A percentile compares a stretch with the other conserved stretches of the same genome.
Evolutionary conservation across 2,329 filamentous ascomycete genomes (phyloP).

Genomic region (Fusarium abutilonis): DNA sequence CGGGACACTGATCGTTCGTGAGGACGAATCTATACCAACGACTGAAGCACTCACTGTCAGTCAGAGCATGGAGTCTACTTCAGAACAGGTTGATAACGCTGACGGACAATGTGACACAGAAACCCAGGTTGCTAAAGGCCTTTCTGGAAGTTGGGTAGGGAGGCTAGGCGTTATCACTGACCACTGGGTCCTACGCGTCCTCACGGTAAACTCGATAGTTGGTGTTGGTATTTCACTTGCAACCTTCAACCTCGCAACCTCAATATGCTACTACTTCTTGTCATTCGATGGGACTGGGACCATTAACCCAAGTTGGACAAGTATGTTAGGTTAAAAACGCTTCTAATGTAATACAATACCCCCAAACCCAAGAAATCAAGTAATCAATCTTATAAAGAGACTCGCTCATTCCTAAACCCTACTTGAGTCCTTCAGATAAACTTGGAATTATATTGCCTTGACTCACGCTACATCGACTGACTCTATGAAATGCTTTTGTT

Average conservation of each 20-base stretch:
- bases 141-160: accelerated
- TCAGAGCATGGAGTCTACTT: too few species aligned
- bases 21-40: background rate
- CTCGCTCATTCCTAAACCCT: too few species aligned
- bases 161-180: background rate
- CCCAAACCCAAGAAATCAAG: too few species aligned
- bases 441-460: too few species aligned
- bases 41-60: too few species aligned
- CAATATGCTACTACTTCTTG: slow-evolving; percentile 8
- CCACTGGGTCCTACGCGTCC: background rate
- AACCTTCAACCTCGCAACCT: slow-evolving; percentile 12
- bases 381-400: too few species aligned
- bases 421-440: too few species aligned
- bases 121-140: accelerated
- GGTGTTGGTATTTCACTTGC: background rate
- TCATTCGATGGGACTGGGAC: slow-evolving; percentile 21
- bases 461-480: too few species aligned
- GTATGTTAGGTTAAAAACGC: background rate
- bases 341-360: too few species aligned
- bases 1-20: background rate
- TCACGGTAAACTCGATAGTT: background rate
- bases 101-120: background rate
- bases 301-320: slow-evolving; percentile 5
- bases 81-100: accelerated
- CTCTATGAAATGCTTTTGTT: too few species aligned